A percentile compares a stretch with the other conserved stretches of the same genome.
These are phyloP conservation scores for Vitis cinerea DNA, from an alignment of 164 flowering plant species.

Conservation along the genomic window DNA sequence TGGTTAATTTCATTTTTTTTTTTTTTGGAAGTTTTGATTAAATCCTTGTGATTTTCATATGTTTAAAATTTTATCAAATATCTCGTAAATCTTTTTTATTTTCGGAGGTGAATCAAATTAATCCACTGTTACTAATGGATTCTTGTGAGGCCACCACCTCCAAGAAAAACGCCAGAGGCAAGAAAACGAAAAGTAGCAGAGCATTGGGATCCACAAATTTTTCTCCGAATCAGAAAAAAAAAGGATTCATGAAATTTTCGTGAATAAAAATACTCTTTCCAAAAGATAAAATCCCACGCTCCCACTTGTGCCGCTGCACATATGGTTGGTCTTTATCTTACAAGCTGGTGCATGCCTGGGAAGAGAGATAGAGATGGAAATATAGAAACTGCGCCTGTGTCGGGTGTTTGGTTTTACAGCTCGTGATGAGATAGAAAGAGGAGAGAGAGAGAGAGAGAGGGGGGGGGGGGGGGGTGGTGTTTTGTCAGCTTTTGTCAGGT, in stretches of 20 bases:
- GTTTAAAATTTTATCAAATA: too few relatives aligned
- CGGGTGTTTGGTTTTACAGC: constrained; percentile 10
- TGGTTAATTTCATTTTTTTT: too few relatives aligned
- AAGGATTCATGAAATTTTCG: constrained; percentile 8
- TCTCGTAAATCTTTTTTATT: too few relatives aligned
- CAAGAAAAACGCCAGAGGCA: too few relatives aligned
- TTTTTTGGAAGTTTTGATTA: too few relatives aligned
- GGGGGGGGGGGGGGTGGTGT: constrained; percentile 5
- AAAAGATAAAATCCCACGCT: background rate
- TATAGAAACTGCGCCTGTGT: background rate
- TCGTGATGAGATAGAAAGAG: constrained; percentile 27
- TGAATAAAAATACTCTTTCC: background rate
- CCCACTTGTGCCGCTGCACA: constrained; percentile 5
- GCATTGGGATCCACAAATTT: background rate
- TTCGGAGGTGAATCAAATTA: too few relatives aligned
- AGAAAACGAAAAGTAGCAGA: too few relatives aligned
- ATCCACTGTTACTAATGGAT: too few relatives aligned
- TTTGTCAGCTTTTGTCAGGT: constrained; percentile 12
- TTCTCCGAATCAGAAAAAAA: background rate
- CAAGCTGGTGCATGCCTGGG: constrained; percentile 13
- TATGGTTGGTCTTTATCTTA: constrained; percentile 19
- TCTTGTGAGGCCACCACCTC: too few relatives aligned
- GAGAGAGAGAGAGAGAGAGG: background rate
- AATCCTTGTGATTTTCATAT: too few relatives aligned
- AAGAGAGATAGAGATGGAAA: background rate